Evolutionary conservation across 2,329 filamentous ascomycete species (phyloP).

Genomic region (Tolypocladium amazonense): DNA sequence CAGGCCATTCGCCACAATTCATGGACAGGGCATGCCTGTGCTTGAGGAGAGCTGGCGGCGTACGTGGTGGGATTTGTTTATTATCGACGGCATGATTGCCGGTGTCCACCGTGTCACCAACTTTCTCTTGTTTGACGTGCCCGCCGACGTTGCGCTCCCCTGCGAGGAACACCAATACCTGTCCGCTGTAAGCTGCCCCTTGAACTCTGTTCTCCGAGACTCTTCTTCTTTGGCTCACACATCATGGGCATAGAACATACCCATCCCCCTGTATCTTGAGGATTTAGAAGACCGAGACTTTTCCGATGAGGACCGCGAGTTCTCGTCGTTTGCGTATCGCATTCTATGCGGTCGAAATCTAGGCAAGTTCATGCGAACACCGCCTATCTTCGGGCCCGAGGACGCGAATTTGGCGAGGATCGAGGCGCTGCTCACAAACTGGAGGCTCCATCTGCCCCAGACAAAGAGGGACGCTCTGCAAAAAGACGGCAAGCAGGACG

Average conservation of each 20-base stretch:
- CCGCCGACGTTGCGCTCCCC: conserved; percentile 60
- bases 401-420: conserved; percentile 41
- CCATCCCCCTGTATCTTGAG: conserved; percentile 51
- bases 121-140: conserved; percentile 57
- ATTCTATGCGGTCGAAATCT: conserved; percentile 73
- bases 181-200: conserved; percentile 35
- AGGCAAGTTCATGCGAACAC: conserved; percentile 58
- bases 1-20: conserved; percentile 50
- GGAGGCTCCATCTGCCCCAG: conserved; percentile 67
- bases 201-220: too few species aligned
- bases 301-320: conserved; percentile 54
- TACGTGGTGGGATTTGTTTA: conserved; percentile 82
- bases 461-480: conserved; percentile 61
- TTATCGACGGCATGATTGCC: conserved; percentile 76
- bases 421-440: conserved; percentile 53
- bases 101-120: conserved; percentile 65
- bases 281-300: conserved; percentile 74
- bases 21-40: conserved; percentile 54
- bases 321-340: conserved; percentile 78
- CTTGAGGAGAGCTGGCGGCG: conserved; percentile 76
- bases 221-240: not conserved
- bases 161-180: conserved; percentile 72
- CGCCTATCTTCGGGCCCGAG: conserved; percentile 38
- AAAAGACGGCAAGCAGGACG: conserved; percentile 63
- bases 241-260: conserved; percentile 34